A percentile compares a stretch with the other conserved stretches of the same genome.
These are phyloP conservation scores for Vigna mungo DNA, from an alignment of 306 rosid genomes.

Conservation along the genomic window DNA sequence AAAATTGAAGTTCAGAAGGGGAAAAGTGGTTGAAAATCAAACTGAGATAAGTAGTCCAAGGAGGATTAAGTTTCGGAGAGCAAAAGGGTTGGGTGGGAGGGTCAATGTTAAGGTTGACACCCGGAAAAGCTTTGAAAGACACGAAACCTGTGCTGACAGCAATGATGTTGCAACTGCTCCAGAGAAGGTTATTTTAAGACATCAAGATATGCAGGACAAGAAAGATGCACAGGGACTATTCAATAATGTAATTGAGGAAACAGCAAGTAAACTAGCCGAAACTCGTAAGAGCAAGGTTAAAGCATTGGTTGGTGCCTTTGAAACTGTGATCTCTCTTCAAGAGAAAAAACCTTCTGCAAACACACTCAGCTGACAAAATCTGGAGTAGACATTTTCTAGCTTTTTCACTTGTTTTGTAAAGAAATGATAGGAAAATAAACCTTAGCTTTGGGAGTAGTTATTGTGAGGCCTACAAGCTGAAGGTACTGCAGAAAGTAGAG, in stretches of 20 bases:
- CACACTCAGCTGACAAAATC: slow-evolving; percentile 49
- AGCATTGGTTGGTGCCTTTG: slow-evolving; percentile 98
- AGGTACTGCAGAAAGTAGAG: slow-evolving; percentile 45
- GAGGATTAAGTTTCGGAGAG: slow-evolving; percentile 78
- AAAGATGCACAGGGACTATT: slow-evolving; percentile 78
- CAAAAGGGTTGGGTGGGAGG: slow-evolving; percentile 54
- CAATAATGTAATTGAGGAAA: slow-evolving; percentile 88
- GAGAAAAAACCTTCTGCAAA: slow-evolving; percentile 69
- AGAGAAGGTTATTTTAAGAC: slow-evolving; percentile 77
- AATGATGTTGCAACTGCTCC: slow-evolving; percentile 29
- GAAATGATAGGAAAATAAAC: slow-evolving; percentile 52
- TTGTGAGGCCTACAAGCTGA: slow-evolving; percentile 46
- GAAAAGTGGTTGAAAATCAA: slow-evolving; percentile 63
- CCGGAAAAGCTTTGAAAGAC: slow-evolving; percentile 59
- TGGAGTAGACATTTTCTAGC: slow-evolving; percentile 16
- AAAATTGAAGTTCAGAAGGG: slow-evolving; percentile 69
- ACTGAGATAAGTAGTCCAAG: slow-evolving; percentile 59
- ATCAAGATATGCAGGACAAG: slow-evolving; percentile 74
- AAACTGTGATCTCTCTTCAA: slow-evolving; percentile 95
- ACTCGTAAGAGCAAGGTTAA: slow-evolving; percentile 90
- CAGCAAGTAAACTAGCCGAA: slow-evolving; percentile 86
- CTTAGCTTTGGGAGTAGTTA: slow-evolving; percentile 45
- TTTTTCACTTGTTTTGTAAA: slow-evolving; percentile 38
- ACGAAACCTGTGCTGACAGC: slow-evolving; percentile 44
- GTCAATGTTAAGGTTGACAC: slow-evolving; percentile 35